phyloP scores from a whole-genome alignment of 2,329 filamentous ascomycete genomes.

The Fusarium sterilihyphosum region DNA sequence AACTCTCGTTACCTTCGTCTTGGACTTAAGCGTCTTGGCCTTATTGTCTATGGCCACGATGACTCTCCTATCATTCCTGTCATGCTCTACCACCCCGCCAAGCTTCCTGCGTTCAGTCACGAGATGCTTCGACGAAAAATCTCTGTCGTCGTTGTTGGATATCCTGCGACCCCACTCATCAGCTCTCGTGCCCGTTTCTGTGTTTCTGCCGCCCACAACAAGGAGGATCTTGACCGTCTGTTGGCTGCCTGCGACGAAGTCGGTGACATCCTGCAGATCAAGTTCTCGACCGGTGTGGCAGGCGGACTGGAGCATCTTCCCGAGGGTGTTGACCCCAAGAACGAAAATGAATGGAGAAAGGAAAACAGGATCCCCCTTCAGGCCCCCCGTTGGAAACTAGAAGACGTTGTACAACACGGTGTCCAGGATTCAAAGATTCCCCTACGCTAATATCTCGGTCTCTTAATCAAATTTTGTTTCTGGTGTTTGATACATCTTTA shows the following conservation, averaged over 20 bases:
- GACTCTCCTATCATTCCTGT: constrained; percentile 97
- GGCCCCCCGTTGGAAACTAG: constrained; percentile 84
- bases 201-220: constrained; percentile 94
- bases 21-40: constrained; percentile 94
- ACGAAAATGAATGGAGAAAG: constrained; percentile 74
- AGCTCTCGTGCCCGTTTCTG: constrained; percentile 96
- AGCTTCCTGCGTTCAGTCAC: constrained; percentile 97
- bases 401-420: constrained; percentile 80
- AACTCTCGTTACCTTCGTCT: constrained; percentile 98
- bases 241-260: constrained; percentile 91
- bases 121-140: constrained; percentile 99
- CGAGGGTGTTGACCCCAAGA: constrained; percentile 75
- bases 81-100: constrained; percentile 96
- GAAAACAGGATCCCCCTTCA: constrained; percentile 73
- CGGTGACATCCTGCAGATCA: constrained; percentile 90
- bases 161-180: constrained; percentile 94
- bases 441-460: constrained; percentile 63
- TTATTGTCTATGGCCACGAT: constrained; percentile 97
- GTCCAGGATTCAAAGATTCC: constrained; percentile 79
- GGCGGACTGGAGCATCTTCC: constrained; percentile 83
- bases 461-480: constrained; percentile 34
- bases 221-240: constrained; percentile 94
- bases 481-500: constrained; percentile 40
- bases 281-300: constrained; percentile 95
- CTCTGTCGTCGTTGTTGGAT: constrained; percentile 95